Percentiles rank a stretch among this genome's conserved stretches.
These are phyloP conservation scores for Stachybotrys elegans DNA, from an alignment of 2,329 filamentous ascomycete species.

Conservation along the genomic window DNA sequence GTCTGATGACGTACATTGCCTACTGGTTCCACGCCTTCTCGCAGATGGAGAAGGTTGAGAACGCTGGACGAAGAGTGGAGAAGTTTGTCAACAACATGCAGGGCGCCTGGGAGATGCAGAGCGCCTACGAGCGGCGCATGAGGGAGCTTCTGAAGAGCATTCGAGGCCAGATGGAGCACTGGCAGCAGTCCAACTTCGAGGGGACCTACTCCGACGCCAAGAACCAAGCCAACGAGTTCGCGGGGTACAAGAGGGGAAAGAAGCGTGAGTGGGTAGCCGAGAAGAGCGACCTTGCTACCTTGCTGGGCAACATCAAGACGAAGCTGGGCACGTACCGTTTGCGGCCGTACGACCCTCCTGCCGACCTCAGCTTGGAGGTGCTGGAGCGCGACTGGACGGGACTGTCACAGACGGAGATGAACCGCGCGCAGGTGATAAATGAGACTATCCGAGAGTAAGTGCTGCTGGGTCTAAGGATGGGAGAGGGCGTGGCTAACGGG, in stretches of 20 bases:
- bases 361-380: conserved; percentile 74
- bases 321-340: conserved; percentile 94
- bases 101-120: conserved; percentile 99
- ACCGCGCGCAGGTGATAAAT: conserved; percentile 88
- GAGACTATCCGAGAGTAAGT: conserved; percentile 91
- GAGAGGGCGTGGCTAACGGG: conserved; percentile 14
- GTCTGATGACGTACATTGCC: conserved; percentile 98
- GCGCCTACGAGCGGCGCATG: conserved; percentile 89
- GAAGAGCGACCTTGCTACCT: conserved; percentile 88
- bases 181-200: conserved; percentile 78
- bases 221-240: conserved; percentile 74
- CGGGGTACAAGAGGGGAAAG: conserved; percentile 81
- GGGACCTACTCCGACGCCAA: conserved; percentile 93
- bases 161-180: conserved; percentile 64
- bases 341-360: conserved; percentile 83
- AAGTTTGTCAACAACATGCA: conserved; percentile 99
- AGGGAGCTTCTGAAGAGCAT: conserved; percentile 73
- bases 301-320: conserved; percentile 97
- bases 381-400: conserved; percentile 78
- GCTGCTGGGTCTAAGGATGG: background rate
- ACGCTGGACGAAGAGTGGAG: conserved; percentile 90
- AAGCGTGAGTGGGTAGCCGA: conserved; percentile 97
- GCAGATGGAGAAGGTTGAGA: conserved; percentile 97
- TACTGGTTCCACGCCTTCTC: conserved; percentile 99
- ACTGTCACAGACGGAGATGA: conserved; percentile 79